Evolutionary conservation across 176 grass and related monocot species (phyloP).

Genomic region (Chloris gayana): DNA sequence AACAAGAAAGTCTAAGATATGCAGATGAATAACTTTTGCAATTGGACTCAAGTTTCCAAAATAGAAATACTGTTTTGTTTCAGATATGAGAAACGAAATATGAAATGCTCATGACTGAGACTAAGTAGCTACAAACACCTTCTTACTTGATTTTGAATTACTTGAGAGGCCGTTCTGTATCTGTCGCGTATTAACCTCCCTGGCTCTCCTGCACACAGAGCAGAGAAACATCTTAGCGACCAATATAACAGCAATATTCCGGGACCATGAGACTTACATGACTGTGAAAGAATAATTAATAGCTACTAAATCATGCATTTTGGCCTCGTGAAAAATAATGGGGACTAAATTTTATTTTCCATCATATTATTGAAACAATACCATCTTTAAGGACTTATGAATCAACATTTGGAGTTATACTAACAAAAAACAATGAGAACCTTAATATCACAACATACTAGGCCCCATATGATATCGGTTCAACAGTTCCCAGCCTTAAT

Average conservation of each 20-base stretch:
- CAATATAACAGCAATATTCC: background rate
- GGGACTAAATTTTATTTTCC: background rate
- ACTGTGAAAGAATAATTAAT: background rate
- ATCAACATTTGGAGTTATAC: background rate
- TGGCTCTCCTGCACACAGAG: conserved; percentile 75
- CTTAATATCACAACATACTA: background rate
- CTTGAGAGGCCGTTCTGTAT: conserved; percentile 90
- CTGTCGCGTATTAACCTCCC: conserved; percentile 86
- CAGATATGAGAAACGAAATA: conserved; percentile 21
- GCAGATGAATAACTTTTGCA: conserved; percentile 9
- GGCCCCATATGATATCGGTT: background rate
- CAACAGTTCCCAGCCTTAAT: no score
- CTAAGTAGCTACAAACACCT: conserved; percentile 34
- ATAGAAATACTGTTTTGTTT: background rate
- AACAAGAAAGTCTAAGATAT: background rate
- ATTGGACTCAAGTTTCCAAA: background rate
- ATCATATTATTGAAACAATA: conserved; percentile 16
- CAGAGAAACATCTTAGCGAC: conserved; percentile 21
- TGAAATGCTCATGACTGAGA: conserved; percentile 25
- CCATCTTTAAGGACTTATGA: background rate
- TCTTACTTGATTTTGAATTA: conserved; percentile 95
- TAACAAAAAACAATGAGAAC: conserved; percentile 9
- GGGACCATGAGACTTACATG: background rate
- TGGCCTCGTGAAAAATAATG: background rate
- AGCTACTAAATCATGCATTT: background rate